phyloP scores from a whole-genome alignment of 1,139 yeast genomes.

The Candida sanyaensis region DNA sequence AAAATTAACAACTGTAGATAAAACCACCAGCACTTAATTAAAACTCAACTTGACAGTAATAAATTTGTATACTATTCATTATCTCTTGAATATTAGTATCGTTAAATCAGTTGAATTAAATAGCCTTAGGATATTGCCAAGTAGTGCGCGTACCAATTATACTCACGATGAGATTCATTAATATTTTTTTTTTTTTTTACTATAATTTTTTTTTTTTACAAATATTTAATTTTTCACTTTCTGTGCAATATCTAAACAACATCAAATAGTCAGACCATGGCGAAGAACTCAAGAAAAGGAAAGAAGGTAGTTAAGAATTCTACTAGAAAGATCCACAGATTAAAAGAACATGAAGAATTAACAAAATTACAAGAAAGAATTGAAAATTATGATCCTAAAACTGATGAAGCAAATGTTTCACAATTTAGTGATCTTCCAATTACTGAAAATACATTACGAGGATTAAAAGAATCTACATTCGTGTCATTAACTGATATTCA shows the following conservation, averaged over 20 bases:
- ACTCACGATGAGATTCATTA: slow-evolving; percentile 5
- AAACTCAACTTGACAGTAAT: too few relatives aligned
- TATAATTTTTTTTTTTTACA: neutral
- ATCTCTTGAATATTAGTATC: too few relatives aligned
- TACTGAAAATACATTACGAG: slow-evolving; percentile 63
- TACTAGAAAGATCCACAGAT: slow-evolving; percentile 25
- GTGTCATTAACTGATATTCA: slow-evolving; percentile 85
- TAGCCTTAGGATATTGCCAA: neutral
- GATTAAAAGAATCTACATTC: slow-evolving; percentile 72
- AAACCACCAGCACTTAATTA: too few relatives aligned
- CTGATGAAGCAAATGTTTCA: slow-evolving; percentile 28
- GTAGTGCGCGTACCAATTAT: neutral
- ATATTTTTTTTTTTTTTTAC: slow-evolving; percentile 1
- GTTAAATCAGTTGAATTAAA: neutral
- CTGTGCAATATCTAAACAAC: neutral
- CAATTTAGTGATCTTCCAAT: slow-evolving; percentile 75
- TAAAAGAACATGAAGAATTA: slow-evolving; percentile 47
- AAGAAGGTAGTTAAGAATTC: slow-evolving; percentile 18
- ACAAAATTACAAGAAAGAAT: slow-evolving; percentile 47
- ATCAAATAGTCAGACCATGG: slow-evolving; percentile 6
- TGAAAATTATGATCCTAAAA: slow-evolving; percentile 49
- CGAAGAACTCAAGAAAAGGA: slow-evolving; percentile 15
- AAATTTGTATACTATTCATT: too few relatives aligned
- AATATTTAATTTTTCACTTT: neutral
- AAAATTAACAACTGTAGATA: too few relatives aligned